Conservation (phyloP, 345 rosid species). For the Gossypium thurberi region DNA sequence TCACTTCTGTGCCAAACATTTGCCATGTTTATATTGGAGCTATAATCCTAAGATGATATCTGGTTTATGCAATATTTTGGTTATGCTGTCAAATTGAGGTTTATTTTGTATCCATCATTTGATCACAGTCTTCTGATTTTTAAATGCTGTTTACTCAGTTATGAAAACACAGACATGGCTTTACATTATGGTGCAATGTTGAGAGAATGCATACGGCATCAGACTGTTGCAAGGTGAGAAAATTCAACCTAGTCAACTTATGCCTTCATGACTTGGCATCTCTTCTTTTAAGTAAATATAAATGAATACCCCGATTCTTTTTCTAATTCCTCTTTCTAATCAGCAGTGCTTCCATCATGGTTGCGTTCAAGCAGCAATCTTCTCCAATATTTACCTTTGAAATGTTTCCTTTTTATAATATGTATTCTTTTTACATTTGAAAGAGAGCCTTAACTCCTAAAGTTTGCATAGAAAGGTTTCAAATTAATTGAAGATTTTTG, state of each 20-base stretch:
- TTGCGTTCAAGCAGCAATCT: neutral
- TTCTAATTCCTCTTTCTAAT: neutral
- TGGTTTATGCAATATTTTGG: neutral
- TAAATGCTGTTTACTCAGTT: slow-evolving; percentile 38
- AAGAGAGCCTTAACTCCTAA: neutral
- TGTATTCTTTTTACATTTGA: neutral
- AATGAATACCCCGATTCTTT: neutral
- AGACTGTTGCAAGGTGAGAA: slow-evolving; percentile 83
- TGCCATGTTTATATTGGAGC: neutral
- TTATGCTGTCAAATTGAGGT: neutral
- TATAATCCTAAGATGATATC: slow-evolving; percentile 1
- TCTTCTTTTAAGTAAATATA: neutral
- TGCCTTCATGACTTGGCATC: neutral
- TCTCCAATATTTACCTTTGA: neutral
- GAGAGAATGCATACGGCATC: slow-evolving; percentile 98
- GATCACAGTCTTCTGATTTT: slow-evolving; percentile 20
- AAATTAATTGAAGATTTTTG: slow-evolving; percentile 7
- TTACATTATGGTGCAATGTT: slow-evolving; percentile 97
- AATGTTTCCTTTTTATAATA: neutral
- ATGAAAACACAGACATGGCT: slow-evolving; percentile 80
- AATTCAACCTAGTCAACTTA: neutral
- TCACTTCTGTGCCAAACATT: neutral
- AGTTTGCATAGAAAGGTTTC: neutral
- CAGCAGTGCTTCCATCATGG: neutral
- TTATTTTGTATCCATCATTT: slow-evolving; percentile 3